Evolutionary conservation across 352 stramenopile species (phyloP), one percentile per base, ranked within the genome.

Genomic region (Phytophthora megakarya): DNA sequence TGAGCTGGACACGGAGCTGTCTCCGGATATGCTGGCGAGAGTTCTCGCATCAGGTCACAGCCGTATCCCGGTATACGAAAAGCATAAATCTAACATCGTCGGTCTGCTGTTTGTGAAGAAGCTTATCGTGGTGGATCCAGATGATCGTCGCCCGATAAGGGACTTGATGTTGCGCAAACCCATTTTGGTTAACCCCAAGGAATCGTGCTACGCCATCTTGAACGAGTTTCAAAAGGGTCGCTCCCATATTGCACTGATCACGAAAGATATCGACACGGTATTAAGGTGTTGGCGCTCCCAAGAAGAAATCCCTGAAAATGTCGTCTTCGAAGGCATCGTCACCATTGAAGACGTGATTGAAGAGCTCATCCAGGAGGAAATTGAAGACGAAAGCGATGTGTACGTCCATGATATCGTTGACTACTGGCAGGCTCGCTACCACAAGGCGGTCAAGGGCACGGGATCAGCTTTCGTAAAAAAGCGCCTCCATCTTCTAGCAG

Each of bases 271-370:
- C 0, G 65, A 76, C 32, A 18, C 58, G 39, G 73, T 97, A 33
- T 73, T 75, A 63, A 51, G 81, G 26, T 79, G 76, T 66, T 84
- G 87, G 88, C 40, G 77, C 69, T 46, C 74, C 48, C 62, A 74
- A 13, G 47, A 71, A 33, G 67, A 79, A 48, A 75, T 86, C 37
- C 61, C 72, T 65, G 16, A 75, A 67, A 46, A 61, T 39, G 88
- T 88, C 16, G 69, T 84, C 22, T 87, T 97, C 40, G 67, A 94
- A 9, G 93, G 93, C 9, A 95, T 98, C 47, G 80, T 98, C 8
- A 98, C 92, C 15, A 86, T 98, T 39, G 91, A 98, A 75, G 90
- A 98, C 67, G 78, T 98, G 12, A 80, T 98, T n/a, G 93, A 98
- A 65, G 84, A 95, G 63, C 76, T 96, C 22, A 97, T 86, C 62